phyloP scores from a whole-genome alignment of 257 asterid genomes.

The Solanum lycopersicoides region DNA sequence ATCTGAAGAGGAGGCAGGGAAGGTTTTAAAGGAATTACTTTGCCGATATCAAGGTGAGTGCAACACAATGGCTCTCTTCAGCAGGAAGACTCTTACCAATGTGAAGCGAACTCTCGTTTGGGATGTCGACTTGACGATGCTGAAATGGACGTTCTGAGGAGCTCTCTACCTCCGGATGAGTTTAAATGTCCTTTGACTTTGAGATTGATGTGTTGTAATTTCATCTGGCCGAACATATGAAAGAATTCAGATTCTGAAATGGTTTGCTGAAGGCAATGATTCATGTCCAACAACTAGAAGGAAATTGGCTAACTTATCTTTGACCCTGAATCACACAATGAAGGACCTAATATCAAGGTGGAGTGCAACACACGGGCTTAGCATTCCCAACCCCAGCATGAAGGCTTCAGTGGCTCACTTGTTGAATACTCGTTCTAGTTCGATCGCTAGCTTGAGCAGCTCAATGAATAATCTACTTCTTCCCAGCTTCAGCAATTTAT shows the following conservation, averaged over 20 bases:
- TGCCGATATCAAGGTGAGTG: not conserved
- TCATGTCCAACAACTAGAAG: slow-evolving; percentile 92
- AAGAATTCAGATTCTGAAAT: slow-evolving; percentile 82
- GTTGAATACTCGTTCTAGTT: slow-evolving; percentile 53
- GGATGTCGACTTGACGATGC: not conserved
- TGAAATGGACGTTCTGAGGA: not conserved
- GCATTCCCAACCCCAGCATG: slow-evolving; percentile 80
- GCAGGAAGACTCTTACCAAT: not conserved
- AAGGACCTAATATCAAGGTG: slow-evolving; percentile 89
- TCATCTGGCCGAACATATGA: slow-evolving; percentile 86
- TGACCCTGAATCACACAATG: slow-evolving; percentile 84
- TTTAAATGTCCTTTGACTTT: slow-evolving; percentile 60
- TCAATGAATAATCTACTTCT: not conserved
- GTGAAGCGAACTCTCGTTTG: not conserved
- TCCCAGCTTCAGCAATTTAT: slow-evolving; percentile 34
- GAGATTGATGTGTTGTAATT: slow-evolving; percentile 68
- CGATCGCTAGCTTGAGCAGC: slow-evolving; percentile 25
- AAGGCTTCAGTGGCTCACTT: slow-evolving; percentile 65
- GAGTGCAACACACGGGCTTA: slow-evolving; percentile 80
- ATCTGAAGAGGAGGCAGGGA: slow-evolving; percentile 1
- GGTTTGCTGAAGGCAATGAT: slow-evolving; percentile 87
- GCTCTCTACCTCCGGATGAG: slow-evolving; percentile 61
- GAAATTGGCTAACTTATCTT: slow-evolving; percentile 71
- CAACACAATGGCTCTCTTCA: not conserved
- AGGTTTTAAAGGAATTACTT: not conserved